Evolutionary conservation across 768 basidiomycete genomes (phyloP), one percentile per base, ranked within the genome.

Genomic region (Trametes maxima): DNA sequence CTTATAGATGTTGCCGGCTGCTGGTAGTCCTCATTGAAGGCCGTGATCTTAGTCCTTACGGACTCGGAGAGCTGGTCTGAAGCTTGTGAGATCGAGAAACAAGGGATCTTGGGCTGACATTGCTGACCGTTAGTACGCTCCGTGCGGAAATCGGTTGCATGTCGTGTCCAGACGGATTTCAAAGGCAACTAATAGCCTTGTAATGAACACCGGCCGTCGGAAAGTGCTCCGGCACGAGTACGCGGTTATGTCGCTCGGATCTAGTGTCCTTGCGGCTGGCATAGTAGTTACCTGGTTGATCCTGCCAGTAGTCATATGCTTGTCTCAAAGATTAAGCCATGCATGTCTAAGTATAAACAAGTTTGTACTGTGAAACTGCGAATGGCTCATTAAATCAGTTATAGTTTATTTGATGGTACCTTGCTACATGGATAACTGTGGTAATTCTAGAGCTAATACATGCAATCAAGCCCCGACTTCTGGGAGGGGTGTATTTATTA

Each of bases 371-470:
- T 85, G 85, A 86, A 86, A 87, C 85, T 84, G 85, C 82, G 80
- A 87, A 87, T 85, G 84, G 85, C 86, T 87, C 85, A 86, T 87
- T 87, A 87, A 84, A 86, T 86, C 85, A 86, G 85, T 86, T 86
- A 86, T 86, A 83, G 84, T 87, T 87, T 84, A 85, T 86, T 86
- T 85, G 85, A 86, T 85, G 82, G 78, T 85, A 80, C 72, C 80
- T 83, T 83, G 78, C 83, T 86, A 86, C 85, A 84, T 85, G 84
- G 84, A 85, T 85, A 85, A 85, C 84, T 85, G 84, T 86, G 85
- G 84, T 84, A 86, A 85, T 85, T 85, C 83, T 85, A 85, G 83
- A 85, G 84, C 85, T 85, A 83, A 83, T 82, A 83, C 81, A 85
- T 87, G 85, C 85, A 80, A 79, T 78, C 78, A 81, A 82, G 82